Evolutionary conservation across 164 flowering plant genomes (phyloP), one percentile per base, ranked within the genome.

Genomic region (Cinnamomum micranthum): DNA sequence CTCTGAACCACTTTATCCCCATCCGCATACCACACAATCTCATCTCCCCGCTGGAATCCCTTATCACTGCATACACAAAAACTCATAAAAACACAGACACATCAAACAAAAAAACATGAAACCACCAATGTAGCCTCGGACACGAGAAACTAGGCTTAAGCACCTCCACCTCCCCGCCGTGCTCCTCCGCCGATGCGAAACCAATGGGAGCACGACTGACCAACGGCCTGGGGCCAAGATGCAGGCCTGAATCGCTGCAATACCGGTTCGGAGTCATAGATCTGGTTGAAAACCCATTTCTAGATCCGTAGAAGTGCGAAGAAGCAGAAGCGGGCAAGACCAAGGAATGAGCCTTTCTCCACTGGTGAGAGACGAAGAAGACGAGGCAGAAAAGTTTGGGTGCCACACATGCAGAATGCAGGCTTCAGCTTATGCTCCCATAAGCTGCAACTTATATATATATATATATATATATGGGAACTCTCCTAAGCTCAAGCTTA

Each of bases 21-120:
- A 77, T 95, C 99, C 0, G 98, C 88, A 77, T 91, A 92, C 99
- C 99, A 93, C 0, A 95, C 85, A 28, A 90, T 84, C 86, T 93
- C 98, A 79, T 95, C 99, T 59, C 99, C 99, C 12, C 88, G 87
- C 81, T 91, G 94, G 81, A 79, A 87, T 82, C 93, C 99, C 76
- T 94, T 88, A 74, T 92, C 97, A 74, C 99, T 95, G 79, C 81
- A 83, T 71, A 75, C 79, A 73, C 50, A 2, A 81, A 59, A 55
- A 65, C 66, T 41, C 55, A 67, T 20, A 1, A 75, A 70, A 75
- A 68, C 65, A 50, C 71, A 78, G 63, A 31, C 33, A 64, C 77
- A 77, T 65, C 47, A 7, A 35, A 35, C 1, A 19, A 73, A 74
- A n/a, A 59, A 68, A 64, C 19, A 68, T 27, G 47, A 70, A 76